These are phyloP conservation scores for Tetrapisispora iriomotensis DNA, from an alignment of 805 yeast genomes.

Conservation along the genomic window DNA sequence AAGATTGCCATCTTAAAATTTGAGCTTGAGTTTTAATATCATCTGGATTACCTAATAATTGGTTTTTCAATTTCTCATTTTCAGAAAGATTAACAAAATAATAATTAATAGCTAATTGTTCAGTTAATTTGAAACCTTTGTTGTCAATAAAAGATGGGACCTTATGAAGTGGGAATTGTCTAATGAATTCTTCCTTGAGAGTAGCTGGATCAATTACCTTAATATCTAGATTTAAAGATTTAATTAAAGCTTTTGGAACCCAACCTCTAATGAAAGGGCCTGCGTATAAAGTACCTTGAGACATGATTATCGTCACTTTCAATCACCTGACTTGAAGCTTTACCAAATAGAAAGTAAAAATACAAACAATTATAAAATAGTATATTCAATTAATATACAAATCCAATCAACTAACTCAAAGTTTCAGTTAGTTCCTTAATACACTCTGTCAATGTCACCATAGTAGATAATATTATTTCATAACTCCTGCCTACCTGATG, in stretches of 20 bases:
- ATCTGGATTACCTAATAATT: slow-evolving; percentile 43
- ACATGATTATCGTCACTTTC: slow-evolving; percentile 43
- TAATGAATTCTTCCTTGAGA: slow-evolving; percentile 32
- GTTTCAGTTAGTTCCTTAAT: no score
- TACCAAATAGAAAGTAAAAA: no score
- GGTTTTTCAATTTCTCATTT: slow-evolving; percentile 30
- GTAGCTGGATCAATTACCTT: slow-evolving; percentile 31
- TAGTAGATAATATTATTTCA: no score
- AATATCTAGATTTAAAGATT: slow-evolving; percentile 51
- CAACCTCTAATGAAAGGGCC: slow-evolving; percentile 33
- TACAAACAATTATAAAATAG: background rate
- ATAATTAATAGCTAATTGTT: slow-evolving; percentile 53
- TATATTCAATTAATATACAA: no score
- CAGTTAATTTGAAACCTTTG: slow-evolving; percentile 63
- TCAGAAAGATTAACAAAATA: slow-evolving; percentile 35
- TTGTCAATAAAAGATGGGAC: slow-evolving; percentile 63
- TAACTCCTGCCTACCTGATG: no score
- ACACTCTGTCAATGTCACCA: no score
- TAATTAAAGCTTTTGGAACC: slow-evolving; percentile 43
- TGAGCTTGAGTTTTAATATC: slow-evolving; percentile 24
- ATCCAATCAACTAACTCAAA: background rate
- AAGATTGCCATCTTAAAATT: slow-evolving; percentile 69
- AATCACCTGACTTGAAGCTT: no score
- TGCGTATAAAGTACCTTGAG: slow-evolving; percentile 56
- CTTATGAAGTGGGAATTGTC: slow-evolving; percentile 53